Conservation (phyloP, 2,329 filamentous ascomycete species). For the Ophiocordyceps camponoti-rufipedis region DNA sequence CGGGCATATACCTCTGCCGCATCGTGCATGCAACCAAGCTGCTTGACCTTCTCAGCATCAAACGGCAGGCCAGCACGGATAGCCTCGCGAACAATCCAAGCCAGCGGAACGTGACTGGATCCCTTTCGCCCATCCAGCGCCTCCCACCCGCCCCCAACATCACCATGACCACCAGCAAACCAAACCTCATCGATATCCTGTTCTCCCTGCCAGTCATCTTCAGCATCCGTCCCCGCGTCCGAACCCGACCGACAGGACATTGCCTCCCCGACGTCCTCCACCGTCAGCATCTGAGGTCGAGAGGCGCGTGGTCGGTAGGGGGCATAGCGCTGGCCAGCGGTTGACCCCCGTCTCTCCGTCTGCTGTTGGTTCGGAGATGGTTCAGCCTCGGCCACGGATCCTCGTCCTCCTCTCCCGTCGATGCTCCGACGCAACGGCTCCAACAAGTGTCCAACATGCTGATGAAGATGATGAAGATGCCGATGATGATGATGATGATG, state of each 20-base stretch:
- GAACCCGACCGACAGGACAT: conserved; percentile 14
- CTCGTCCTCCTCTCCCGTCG: not conserved
- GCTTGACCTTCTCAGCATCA: conserved; percentile 46
- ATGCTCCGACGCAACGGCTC: conserved; percentile 5
- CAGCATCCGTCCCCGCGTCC: conserved; percentile 8
- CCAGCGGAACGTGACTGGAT: conserved; percentile 48
- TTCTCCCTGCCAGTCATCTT: conserved; percentile 24
- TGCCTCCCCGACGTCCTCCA: conserved; percentile 9
- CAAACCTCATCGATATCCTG: conserved; percentile 64
- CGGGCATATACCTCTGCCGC: conserved; percentile 2
- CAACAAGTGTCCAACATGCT: conserved; percentile 5
- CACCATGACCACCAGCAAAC: conserved; percentile 65
- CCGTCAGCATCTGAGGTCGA: conserved; percentile 13
- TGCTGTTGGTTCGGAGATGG: not conserved
- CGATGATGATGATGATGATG: conserved; percentile 9
- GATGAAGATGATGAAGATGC: conserved; percentile 7
- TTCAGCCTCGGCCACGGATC: not conserved
- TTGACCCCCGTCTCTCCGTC: conserved; percentile 2
- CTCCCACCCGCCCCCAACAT: conserved; percentile 64
- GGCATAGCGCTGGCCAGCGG: conserved; percentile 10
- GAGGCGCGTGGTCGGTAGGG: conserved; percentile 24
- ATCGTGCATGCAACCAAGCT: conserved; percentile 36
- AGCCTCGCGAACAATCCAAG: conserved; percentile 49
- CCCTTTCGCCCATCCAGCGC: conserved; percentile 36
- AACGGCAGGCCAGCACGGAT: conserved; percentile 50